Evolutionary conservation across 2,329 filamentous ascomycete species (phyloP).

Genomic region (Tolypocladium inflatum): DNA sequence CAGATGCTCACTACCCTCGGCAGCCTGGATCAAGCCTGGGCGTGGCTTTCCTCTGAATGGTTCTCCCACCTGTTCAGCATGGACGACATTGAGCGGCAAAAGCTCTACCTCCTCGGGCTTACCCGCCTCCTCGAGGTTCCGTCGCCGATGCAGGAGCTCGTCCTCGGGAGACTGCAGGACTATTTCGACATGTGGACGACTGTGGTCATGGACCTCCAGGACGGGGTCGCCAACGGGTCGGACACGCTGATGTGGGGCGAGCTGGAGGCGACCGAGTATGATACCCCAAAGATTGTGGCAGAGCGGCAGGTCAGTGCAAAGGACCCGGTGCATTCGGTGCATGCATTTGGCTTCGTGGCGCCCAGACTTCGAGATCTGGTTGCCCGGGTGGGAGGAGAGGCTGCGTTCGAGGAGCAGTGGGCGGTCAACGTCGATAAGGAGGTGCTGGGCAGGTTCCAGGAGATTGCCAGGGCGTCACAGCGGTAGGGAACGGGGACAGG

Average conservation of each 20-base stretch:
- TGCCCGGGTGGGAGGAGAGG: slow-evolving; percentile 51
- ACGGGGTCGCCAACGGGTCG: slow-evolving; percentile 41
- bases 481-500: not conserved
- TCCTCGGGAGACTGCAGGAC: slow-evolving; percentile 56
- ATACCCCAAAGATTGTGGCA: slow-evolving; percentile 45
- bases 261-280: slow-evolving; percentile 37
- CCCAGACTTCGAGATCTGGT: slow-evolving; percentile 52
- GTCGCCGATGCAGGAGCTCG: slow-evolving; percentile 45
- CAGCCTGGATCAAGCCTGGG: slow-evolving; percentile 42
- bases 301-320: slow-evolving; percentile 42
- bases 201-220: slow-evolving; percentile 56
- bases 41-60: slow-evolving; percentile 53
- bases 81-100: slow-evolving; percentile 55
- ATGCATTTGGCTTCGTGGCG: slow-evolving; percentile 54
- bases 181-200: slow-evolving; percentile 69
- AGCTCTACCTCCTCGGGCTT: slow-evolving; percentile 63
- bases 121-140: slow-evolving; percentile 61
- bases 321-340: slow-evolving; percentile 60
- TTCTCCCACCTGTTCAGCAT: slow-evolving; percentile 61
- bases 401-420: slow-evolving; percentile 59
- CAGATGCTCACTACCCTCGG: slow-evolving; percentile 41
- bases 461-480: slow-evolving; percentile 13
- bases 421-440: slow-evolving; percentile 66
- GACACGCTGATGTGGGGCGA: slow-evolving; percentile 43
- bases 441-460: slow-evolving; percentile 53